These are phyloP conservation scores for Vitis rupestris DNA, from an alignment of 164 flowering plant species.

Conservation along the genomic window DNA sequence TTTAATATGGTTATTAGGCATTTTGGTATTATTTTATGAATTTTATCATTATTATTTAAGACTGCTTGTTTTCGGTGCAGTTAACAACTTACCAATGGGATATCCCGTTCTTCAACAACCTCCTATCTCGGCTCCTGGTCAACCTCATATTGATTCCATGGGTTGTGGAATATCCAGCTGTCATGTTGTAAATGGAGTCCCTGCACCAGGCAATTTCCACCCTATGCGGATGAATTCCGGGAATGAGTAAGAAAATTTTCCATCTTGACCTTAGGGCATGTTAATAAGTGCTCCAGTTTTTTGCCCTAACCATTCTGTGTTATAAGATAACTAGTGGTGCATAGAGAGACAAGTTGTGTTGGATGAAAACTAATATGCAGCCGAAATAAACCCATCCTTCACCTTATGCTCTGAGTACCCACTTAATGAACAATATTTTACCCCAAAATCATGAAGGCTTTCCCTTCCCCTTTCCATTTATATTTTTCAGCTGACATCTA, in stretches of 20 bases:
- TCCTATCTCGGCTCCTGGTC: slow-evolving; percentile 73
- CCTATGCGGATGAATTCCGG: slow-evolving; percentile 83
- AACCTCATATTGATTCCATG: slow-evolving; percentile 86
- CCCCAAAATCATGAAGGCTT: too few relatives aligned
- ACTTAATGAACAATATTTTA: too few relatives aligned
- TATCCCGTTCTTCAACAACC: slow-evolving; percentile 89
- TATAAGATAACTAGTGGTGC: neutral
- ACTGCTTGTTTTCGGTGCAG: slow-evolving; percentile 68
- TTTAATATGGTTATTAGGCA: neutral
- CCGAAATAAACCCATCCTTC: too few relatives aligned
- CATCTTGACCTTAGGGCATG: neutral
- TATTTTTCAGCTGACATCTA: too few relatives aligned
- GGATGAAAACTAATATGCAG: too few relatives aligned
- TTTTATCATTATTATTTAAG: slow-evolving; percentile 38
- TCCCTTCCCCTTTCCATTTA: too few relatives aligned
- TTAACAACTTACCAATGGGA: slow-evolving; percentile 92
- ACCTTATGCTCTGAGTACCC: too few relatives aligned
- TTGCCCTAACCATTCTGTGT: neutral
- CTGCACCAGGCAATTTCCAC: slow-evolving; percentile 81
- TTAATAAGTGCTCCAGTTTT: neutral
- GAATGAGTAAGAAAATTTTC: slow-evolving; percentile 59
- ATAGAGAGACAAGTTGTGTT: too few relatives aligned
- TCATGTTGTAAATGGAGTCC: slow-evolving; percentile 95
- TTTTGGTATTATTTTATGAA: neutral
- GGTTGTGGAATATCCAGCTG: slow-evolving; percentile 75